phyloP scores from a whole-genome alignment of 768 basidiomycete species.

The Gymnopilus junonius region DNA sequence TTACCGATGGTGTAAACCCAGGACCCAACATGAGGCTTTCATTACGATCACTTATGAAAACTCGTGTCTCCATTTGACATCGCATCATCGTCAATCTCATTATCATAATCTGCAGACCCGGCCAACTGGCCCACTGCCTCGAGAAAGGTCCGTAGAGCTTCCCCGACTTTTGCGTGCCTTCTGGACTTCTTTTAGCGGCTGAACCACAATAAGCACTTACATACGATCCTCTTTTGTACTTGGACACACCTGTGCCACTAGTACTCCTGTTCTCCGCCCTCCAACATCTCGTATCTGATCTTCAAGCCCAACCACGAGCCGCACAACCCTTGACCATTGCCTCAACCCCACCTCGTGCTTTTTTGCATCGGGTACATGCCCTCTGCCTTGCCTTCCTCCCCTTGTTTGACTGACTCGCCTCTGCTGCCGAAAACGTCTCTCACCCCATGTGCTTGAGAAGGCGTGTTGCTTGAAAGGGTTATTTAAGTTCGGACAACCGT shows the following conservation, averaged over 20 bases:
- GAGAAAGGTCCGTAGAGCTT: slow-evolving; percentile 34
- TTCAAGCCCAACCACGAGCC: slow-evolving; percentile 20
- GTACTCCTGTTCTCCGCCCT: slow-evolving; percentile 14
- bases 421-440: slow-evolving; percentile 16
- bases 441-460: slow-evolving; percentile 27
- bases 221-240: slow-evolving; percentile 37
- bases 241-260: slow-evolving; percentile 27
- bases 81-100: slow-evolving; percentile 26
- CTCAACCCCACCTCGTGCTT: slow-evolving; percentile 55
- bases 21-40: slow-evolving; percentile 43
- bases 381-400: slow-evolving; percentile 45
- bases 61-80: slow-evolving; percentile 40
- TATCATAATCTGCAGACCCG: slow-evolving; percentile 29
- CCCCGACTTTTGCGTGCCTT: slow-evolving; percentile 23
- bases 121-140: slow-evolving; percentile 24
- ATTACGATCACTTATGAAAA: slow-evolving; percentile 37
- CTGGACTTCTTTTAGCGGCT: slow-evolving; percentile 25
- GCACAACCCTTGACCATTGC: slow-evolving; percentile 40
- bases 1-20: slow-evolving; percentile 24
- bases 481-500: slow-evolving; percentile 42
- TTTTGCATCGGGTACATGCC: slow-evolving; percentile 47
- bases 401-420: slow-evolving; percentile 43
- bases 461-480: slow-evolving; percentile 32
- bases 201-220: slow-evolving; percentile 41
- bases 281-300: slow-evolving; percentile 20